Percentiles rank a stretch among this genome's conserved stretches.
phyloP scores from a whole-genome alignment of 345 rosid genomes.

The Aquilaria yunnanensis region DNA sequence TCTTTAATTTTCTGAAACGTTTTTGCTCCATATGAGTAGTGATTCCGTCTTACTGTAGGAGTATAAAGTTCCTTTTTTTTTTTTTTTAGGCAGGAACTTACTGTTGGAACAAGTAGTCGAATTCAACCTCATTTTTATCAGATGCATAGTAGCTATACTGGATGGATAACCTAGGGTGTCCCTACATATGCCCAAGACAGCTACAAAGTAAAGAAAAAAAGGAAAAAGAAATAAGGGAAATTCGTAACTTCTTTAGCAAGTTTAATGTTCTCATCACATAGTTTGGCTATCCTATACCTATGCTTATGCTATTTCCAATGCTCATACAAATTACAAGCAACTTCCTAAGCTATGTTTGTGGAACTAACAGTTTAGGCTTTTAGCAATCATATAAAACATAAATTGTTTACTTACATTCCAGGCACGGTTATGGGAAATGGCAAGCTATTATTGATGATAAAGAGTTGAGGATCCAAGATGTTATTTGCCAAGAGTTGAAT shows the following conservation, averaged over 20 bases:
- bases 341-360: not conserved
- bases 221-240: too few relatives aligned
- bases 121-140: too few relatives aligned
- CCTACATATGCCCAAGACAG: too few relatives aligned
- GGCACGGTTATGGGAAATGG: slow-evolving; percentile 99
- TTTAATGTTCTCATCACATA: not conserved
- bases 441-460: slow-evolving; percentile 97
- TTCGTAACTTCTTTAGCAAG: not conserved
- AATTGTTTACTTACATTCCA: slow-evolving; percentile 18
- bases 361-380: not conserved
- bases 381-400: not conserved
- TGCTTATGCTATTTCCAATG: not conserved
- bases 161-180: too few relatives aligned
- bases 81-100: too few relatives aligned
- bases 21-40: too few relatives aligned
- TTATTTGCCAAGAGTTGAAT: slow-evolving; percentile 85
- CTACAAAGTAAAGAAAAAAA: too few relatives aligned
- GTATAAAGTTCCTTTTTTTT: too few relatives aligned
- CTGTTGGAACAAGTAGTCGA: too few relatives aligned
- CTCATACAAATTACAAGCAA: not conserved
- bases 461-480: slow-evolving; percentile 78
- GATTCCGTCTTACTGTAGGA: too few relatives aligned
- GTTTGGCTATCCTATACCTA: slow-evolving; percentile 1
- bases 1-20: slow-evolving; percentile 5
- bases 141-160: too few relatives aligned